These are phyloP conservation scores for Aspergillus cejpii DNA, from an alignment of 2,329 filamentous ascomycete genomes.

Conservation along the genomic window DNA sequence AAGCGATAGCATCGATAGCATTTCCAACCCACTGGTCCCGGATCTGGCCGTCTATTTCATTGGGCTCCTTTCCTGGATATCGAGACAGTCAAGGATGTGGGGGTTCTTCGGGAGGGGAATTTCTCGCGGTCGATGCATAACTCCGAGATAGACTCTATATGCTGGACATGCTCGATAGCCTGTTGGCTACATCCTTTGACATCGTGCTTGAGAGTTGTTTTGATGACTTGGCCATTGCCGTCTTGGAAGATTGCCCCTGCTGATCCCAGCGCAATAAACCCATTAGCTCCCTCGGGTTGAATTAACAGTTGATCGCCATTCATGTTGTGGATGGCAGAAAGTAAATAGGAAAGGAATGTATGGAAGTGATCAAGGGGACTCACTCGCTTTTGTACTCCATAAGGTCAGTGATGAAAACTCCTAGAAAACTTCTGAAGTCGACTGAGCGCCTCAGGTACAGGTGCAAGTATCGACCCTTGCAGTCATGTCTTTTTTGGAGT, in stretches of 20 bases:
- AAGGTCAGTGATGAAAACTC: no score
- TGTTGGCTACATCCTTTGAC: background rate
- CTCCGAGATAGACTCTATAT: background rate
- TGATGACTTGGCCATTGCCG: background rate
- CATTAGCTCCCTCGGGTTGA: background rate
- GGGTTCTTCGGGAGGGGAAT: background rate
- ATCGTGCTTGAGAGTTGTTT: background rate
- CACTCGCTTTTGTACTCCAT: no score
- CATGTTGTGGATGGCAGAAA: no score
- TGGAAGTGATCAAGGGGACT: no score
- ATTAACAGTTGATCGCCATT: background rate
- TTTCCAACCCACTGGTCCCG: slow-evolving; percentile 9
- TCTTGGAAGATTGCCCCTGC: background rate
- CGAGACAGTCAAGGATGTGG: background rate
- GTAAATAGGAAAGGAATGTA: no score
- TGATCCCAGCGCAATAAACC: background rate
- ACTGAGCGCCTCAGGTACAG: no score
- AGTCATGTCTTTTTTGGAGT: no score
- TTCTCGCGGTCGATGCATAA: background rate
- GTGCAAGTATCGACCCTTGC: no score
- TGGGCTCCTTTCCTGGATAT: background rate
- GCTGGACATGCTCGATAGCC: background rate
- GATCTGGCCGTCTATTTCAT: background rate
- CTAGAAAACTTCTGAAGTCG: no score
- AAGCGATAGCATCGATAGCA: slow-evolving; percentile 10